A percentile compares a stretch with the other conserved stretches of the same genome.
Conservation (phyloP, 345 rosid species). For the Balakata baccata region DNA sequence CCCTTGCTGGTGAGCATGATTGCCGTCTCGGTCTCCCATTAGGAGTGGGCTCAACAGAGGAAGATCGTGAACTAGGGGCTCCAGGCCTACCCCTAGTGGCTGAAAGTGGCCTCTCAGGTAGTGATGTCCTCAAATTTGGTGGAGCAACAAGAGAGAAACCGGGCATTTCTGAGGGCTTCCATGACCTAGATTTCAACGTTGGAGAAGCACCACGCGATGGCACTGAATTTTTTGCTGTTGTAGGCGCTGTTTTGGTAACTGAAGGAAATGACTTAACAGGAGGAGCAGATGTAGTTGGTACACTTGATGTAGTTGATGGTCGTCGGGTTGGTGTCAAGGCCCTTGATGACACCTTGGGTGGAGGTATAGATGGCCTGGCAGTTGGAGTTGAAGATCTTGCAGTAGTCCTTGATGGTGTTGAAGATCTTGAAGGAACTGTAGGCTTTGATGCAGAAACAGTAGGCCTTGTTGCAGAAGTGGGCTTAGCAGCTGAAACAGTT, state of each 20-base stretch:
- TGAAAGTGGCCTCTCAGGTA: constrained; percentile 88
- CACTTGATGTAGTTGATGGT: constrained; percentile 55
- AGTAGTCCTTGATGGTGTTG: constrained; percentile 83
- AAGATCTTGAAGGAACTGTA: constrained; percentile 65
- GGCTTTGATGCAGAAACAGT: constrained; percentile 41
- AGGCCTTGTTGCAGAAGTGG: constrained; percentile 37
- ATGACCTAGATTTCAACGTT: constrained; percentile 70
- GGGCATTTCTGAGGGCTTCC: constrained; percentile 99
- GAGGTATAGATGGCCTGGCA: constrained; percentile 63
- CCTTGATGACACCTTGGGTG: constrained; percentile 66
- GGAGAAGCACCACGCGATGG: constrained; percentile 80
- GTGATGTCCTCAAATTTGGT: constrained; percentile 86
- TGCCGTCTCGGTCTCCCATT: constrained; percentile 73
- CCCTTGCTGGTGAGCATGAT: constrained; percentile 96
- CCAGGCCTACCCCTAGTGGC: constrained; percentile 95
- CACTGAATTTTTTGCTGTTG: constrained; percentile 27
- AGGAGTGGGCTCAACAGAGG: constrained; percentile 74
- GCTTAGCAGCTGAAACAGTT: constrained; percentile 38
- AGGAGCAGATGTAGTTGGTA: constrained; percentile 46
- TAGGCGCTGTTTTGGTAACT: constrained; percentile 14
- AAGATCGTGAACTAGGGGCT: constrained; percentile 81
- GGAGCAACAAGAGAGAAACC: constrained; percentile 94
- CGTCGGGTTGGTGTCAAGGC: constrained; percentile 88
- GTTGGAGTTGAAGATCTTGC: constrained; percentile 88
- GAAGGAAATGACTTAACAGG: constrained; percentile 27